A percentile compares a stretch with the other conserved stretches of the same genome.
Conservation (phyloP, 2,329 filamentous ascomycete genomes). For the Penicillium psychrosexuale region DNA sequence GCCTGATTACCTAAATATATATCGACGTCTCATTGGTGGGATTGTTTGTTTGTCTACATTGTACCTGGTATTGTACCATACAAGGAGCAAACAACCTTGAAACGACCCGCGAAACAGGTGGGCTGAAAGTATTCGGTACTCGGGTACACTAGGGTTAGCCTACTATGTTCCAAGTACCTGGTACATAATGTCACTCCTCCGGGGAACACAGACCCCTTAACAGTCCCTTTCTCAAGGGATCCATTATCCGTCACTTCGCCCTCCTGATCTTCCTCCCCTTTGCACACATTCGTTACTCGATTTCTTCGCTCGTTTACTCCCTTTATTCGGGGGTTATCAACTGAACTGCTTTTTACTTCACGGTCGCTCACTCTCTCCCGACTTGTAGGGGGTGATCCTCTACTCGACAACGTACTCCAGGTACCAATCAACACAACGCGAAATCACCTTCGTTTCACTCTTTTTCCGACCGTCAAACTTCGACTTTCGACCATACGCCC, state of each 20-base stretch:
- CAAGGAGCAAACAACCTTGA: conserved; percentile 8
- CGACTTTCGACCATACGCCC: not conserved
- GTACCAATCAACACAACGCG: not conserved
- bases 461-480: not conserved
- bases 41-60: not conserved
- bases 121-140: conserved; percentile 6
- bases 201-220: conserved; percentile 18
- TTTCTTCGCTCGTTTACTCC: conserved; percentile 5
- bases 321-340: not conserved
- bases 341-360: not conserved
- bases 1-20: conserved; percentile 18
- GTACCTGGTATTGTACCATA: conserved; percentile 5
- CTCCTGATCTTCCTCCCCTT: conserved; percentile 13
- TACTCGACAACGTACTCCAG: not conserved
- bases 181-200: conserved; percentile 3
- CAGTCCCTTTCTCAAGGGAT: conserved; percentile 13
- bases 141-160: not conserved
- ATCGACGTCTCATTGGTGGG: conserved; percentile 3
- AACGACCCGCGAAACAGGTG: not conserved
- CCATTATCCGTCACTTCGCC: conserved; percentile 11
- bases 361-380: not conserved
- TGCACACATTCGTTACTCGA: conserved; percentile 16
- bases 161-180: conserved; percentile 5
- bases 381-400: conserved; percentile 3
- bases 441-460: conserved; percentile 5